Conservation (phyloP, 2,329 filamentous ascomycete genomes). For the Diaporthe nobilis region DNA sequence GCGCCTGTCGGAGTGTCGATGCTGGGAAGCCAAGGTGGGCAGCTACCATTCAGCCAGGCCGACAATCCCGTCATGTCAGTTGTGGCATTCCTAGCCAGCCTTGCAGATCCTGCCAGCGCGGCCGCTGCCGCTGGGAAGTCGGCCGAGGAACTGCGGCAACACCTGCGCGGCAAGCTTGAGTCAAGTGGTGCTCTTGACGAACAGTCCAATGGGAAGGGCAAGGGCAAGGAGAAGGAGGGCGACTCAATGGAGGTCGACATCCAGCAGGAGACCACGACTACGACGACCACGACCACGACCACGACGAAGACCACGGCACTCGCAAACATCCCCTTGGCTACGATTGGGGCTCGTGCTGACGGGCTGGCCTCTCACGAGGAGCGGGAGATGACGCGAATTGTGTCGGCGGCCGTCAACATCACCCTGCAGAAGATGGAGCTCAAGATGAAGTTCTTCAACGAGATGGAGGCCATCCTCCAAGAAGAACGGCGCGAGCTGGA, state of each 20-base stretch:
- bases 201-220: conserved; percentile 71
- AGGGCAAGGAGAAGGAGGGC: conserved; percentile 64
- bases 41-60: conserved; percentile 89
- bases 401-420: conserved; percentile 92
- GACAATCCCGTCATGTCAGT: conserved; percentile 98
- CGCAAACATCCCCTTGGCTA: conserved; percentile 85
- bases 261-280: conserved; percentile 60
- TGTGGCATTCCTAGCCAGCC: conserved; percentile 90
- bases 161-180: conserved; percentile 84
- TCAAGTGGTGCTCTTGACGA: conserved; percentile 54
- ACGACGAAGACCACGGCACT: conserved; percentile 65
- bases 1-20: conserved; percentile 72
- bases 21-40: conserved; percentile 81
- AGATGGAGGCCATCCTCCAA: conserved; percentile 93
- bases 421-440: conserved; percentile 96
- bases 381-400: conserved; percentile 93
- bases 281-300: conserved; percentile 65
- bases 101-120: conserved; percentile 90
- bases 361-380: conserved; percentile 96
- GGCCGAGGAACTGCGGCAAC: conserved; percentile 86
- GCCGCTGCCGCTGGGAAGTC: conserved; percentile 92
- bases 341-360: conserved; percentile 87
- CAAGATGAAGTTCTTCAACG: conserved; percentile 95
- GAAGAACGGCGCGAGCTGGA: conserved; percentile 95
- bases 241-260: conserved; percentile 77